Conservation (phyloP, 257 asterid genomes). For the Primulina eburnea region DNA sequence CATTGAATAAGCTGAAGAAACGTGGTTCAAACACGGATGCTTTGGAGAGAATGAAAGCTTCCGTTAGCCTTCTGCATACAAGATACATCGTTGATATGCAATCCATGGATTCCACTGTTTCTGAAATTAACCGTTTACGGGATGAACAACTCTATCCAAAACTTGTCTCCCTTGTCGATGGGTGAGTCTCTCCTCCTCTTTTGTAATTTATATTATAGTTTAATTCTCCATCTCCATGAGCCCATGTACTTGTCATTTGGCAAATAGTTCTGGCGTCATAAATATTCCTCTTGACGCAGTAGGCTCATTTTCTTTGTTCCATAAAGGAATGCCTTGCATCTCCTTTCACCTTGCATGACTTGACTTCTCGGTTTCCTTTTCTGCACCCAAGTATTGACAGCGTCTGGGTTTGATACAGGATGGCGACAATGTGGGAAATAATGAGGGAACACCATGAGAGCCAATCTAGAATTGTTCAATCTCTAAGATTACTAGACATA, state of each 20-base stretch:
- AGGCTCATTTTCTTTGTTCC: conserved; percentile 7
- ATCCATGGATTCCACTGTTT: conserved; percentile 97
- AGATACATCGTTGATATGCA: conserved; percentile 99
- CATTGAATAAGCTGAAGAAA: conserved; percentile 80
- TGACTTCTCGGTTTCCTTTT: not conserved
- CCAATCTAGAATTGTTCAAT: conserved; percentile 62
- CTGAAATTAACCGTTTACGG: conserved; percentile 84
- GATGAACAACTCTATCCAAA: conserved; percentile 89
- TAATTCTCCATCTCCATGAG: not conserved
- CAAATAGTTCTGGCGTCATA: not conserved
- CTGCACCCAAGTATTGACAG: not conserved
- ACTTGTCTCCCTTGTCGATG: conserved; percentile 77
- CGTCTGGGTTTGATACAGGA: conserved; percentile 40
- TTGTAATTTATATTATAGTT: conserved; percentile 15
- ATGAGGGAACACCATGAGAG: conserved; percentile 64
- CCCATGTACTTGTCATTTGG: not conserved
- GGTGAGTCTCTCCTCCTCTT: conserved; percentile 48
- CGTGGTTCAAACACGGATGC: conserved; percentile 72
- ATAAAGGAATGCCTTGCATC: conserved; percentile 11
- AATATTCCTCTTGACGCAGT: too few species aligned
- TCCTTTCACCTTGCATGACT: not conserved
- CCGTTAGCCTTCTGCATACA: conserved; percentile 97
- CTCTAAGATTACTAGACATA: conserved; percentile 51
- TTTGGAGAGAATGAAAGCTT: conserved; percentile 86
- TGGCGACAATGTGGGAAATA: conserved; percentile 92